Conservation (phyloP, 169 alveolate species). For the Eimeria necatrix region DNA sequence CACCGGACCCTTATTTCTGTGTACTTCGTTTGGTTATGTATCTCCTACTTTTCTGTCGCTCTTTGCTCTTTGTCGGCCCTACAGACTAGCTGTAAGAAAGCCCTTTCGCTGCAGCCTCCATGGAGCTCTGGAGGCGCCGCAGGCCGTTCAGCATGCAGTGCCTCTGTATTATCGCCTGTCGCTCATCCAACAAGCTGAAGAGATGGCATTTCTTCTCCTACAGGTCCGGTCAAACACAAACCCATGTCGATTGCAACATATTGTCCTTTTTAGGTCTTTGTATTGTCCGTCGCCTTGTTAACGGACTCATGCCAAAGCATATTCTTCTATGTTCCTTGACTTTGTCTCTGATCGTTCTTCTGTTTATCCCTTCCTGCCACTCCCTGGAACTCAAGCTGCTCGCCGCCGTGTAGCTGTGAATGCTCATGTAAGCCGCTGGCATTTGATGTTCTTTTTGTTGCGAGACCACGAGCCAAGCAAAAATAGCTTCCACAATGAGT, state of each 20-base stretch:
- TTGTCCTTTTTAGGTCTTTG: too few relatives aligned
- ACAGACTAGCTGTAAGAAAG: constrained; percentile 39
- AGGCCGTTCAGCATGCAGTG: constrained; percentile 49
- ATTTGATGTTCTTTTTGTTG: not conserved
- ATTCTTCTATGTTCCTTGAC: too few relatives aligned
- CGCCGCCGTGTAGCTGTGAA: too few relatives aligned
- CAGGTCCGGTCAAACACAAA: constrained; percentile 9
- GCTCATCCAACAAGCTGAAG: constrained; percentile 30
- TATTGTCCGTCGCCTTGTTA: too few relatives aligned
- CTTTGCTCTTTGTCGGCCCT: not conserved
- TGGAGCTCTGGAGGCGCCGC: constrained; percentile 49
- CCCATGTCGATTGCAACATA: not conserved
- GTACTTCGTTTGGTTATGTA: not conserved
- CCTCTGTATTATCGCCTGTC: constrained; percentile 52
- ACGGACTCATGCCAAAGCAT: too few relatives aligned
- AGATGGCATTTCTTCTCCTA: constrained; percentile 31
- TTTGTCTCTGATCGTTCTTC: too few relatives aligned
- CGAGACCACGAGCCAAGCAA: not conserved
- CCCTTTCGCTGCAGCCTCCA: constrained; percentile 29
- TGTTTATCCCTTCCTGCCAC: too few relatives aligned
- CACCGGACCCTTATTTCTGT: not conserved
- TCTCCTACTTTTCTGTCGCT: not conserved
- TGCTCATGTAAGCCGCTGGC: too few relatives aligned
- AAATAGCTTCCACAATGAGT: not conserved
- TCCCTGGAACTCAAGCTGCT: too few relatives aligned